Evolutionary conservation across 2,329 filamentous ascomycete genomes (phyloP), one percentile per base, ranked within the genome.

Genomic region (Tolypocladium nubicola): DNA sequence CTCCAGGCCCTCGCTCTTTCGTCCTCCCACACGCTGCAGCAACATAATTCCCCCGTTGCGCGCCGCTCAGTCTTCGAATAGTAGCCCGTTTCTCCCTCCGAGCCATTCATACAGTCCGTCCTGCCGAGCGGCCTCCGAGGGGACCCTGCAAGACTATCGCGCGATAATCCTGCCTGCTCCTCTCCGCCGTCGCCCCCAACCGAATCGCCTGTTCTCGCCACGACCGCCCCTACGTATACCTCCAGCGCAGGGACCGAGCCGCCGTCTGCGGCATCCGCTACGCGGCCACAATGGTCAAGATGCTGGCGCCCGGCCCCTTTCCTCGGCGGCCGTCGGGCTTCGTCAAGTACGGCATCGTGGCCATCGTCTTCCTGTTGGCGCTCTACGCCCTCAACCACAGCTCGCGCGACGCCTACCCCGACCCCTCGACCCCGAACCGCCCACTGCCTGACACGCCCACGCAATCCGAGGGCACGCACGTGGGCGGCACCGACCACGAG

Each of bases 281-380:
- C 6, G 21, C 47, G 23, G 41, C 52, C 33, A 40, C 40, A 8
- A 63, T 61, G 58, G 53, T 50, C 37, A 61, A 61, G 45, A 55
- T 61, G 41, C 53, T 59, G 11, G 49, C 53, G 14, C 37, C 55
- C n/a, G 55, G 52, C 43, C 56, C 60, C 1, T 58, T 61, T 23
- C 49, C 54, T 39, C 57, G 57, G 30, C 55, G 61, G 40, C 72
- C 70, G 10, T 75, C 75, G 54, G 72, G 76, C 62, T 67, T 77
- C 56, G 58, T 76, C 33, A 75, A 75, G 56, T 77, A 75, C 58
- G 61, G 68, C 35, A 58, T 76, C 43, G 64, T 75, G n/a, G 68
- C 69, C 56, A 53, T 68, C 41, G 56, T 77, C 41, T 45, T 78
- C 19, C 49, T 74, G 38, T 62, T 68, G 38, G 61, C 62, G n/a